These are phyloP conservation scores for Capronia epimyces DNA, from an alignment of 2,329 filamentous ascomycete species.

Conservation along the genomic window DNA sequence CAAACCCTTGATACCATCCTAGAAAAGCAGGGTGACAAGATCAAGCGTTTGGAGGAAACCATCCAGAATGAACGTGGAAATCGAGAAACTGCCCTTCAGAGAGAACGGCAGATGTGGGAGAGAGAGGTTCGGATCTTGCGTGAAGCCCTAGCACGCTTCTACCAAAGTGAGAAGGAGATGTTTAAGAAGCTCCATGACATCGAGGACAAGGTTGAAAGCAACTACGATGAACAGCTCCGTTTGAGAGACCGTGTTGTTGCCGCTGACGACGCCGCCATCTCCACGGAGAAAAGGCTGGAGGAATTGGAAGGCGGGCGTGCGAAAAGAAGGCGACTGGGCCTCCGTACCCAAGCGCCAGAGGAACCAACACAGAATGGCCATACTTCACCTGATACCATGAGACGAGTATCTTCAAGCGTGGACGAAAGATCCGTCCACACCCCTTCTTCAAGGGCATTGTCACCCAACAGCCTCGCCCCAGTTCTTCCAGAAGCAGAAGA, in stretches of 20 bases:
- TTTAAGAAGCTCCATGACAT: slow-evolving; percentile 29
- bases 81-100: slow-evolving; percentile 26
- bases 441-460: slow-evolving; percentile 25
- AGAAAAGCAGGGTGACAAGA: slow-evolving; percentile 27
- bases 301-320: slow-evolving; percentile 25
- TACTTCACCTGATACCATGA: slow-evolving; percentile 18
- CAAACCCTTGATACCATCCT: slow-evolving; percentile 13
- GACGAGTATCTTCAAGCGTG: slow-evolving; percentile 22
- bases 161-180: slow-evolving; percentile 30
- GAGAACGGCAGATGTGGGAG: slow-evolving; percentile 30
- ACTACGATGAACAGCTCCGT: slow-evolving; percentile 30
- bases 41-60: slow-evolving; percentile 29
- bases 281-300: slow-evolving; percentile 24
- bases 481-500: slow-evolving; percentile 15
- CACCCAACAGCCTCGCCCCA: slow-evolving; percentile 16
- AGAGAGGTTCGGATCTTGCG: slow-evolving; percentile 31
- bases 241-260: slow-evolving; percentile 29
- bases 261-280: slow-evolving; percentile 30
- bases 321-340: slow-evolving; percentile 23
- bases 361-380: slow-evolving; percentile 13
- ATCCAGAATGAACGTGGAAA: slow-evolving; percentile 29
- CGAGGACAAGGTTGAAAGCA: slow-evolving; percentile 30
- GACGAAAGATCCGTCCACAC: slow-evolving; percentile 24
- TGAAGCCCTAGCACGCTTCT: slow-evolving; percentile 32
- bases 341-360: slow-evolving; percentile 8